Percentiles rank a stretch among this genome's conserved stretches.
Evolutionary conservation across 371 early-diverging fungal species (phyloP).

Genomic region (Rhizopus delemar): DNA sequence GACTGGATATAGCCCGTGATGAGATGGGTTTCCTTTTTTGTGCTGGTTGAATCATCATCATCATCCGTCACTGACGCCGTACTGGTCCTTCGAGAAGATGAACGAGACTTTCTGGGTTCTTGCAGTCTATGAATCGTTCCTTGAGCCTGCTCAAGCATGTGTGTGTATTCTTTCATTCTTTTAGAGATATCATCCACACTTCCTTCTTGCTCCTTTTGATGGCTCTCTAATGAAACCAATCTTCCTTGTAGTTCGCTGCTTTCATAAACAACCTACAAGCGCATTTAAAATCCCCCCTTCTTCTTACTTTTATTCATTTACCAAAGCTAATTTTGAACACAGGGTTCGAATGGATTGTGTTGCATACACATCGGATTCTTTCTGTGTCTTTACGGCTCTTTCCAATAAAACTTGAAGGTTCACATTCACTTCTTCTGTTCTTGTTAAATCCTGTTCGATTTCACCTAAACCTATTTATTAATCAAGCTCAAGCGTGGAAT

Average conservation of each 20-base stretch:
- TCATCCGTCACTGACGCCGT: constrained; percentile 23
- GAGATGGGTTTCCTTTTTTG: constrained; percentile 4
- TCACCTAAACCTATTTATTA: constrained; percentile 18
- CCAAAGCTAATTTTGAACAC: constrained; percentile 55
- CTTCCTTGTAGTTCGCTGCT: constrained; percentile 38
- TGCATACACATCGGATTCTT: constrained; percentile 58
- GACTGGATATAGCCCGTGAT: constrained; percentile 19
- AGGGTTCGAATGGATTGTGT: constrained; percentile 56
- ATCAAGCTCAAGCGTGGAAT: background rate
- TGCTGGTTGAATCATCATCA: background rate
- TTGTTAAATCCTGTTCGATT: constrained; percentile 53
- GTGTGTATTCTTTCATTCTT: constrained; percentile 42
- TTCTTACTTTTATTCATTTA: constrained; percentile 40
- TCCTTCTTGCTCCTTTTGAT: constrained; percentile 42
- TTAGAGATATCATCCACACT: constrained; percentile 32
- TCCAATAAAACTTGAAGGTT: constrained; percentile 62
- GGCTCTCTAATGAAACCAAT: constrained; percentile 26
- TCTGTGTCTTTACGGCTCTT: constrained; percentile 57
- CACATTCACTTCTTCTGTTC: constrained; percentile 66
- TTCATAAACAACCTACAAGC: constrained; percentile 39
- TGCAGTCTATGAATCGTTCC: constrained; percentile 36
- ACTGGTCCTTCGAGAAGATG: constrained; percentile 5
- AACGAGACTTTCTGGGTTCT: constrained; percentile 10
- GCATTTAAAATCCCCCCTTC: background rate
- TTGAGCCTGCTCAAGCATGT: constrained; percentile 49